Conservation (phyloP, 371 early-diverging fungal species). For the Actinomortierella wolfii region DNA sequence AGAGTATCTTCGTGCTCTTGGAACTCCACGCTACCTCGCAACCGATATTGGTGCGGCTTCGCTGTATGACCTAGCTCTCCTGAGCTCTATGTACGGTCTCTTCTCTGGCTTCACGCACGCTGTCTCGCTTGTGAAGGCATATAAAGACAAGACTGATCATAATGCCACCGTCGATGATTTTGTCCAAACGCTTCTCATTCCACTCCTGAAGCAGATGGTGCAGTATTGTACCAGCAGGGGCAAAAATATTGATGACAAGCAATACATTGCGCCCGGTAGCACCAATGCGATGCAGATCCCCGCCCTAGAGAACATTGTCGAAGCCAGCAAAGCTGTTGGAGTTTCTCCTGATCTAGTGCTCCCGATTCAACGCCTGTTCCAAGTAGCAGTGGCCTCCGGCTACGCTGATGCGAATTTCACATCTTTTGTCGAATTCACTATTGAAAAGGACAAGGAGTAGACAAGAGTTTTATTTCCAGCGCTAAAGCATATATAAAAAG, state of each 20-base stretch:
- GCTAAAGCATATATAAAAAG: too few species aligned
- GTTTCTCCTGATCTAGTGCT: conserved; percentile 7
- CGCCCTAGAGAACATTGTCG: conserved; percentile 9
- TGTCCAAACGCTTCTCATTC: conserved; percentile 6
- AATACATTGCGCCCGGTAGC: conserved; percentile 4
- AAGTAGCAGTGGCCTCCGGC: conserved; percentile 3
- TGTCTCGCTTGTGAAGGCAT: conserved; percentile 2
- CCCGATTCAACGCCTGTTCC: conserved; percentile 3
- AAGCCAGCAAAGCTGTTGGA: conserved; percentile 4
- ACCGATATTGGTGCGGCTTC: conserved; percentile 9
- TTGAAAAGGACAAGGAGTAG: too few species aligned
- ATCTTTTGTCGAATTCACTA: too few species aligned
- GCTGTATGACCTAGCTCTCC: conserved; percentile 6
- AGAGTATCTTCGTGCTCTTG: conserved; percentile 2
- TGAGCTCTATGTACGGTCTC: conserved; percentile 13
- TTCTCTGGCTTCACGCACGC: conserved; percentile 11
- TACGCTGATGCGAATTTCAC: too few species aligned
- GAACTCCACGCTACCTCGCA: conserved; percentile 2
- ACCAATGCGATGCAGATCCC: conserved; percentile 15
- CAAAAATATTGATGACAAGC: conserved; percentile 9
- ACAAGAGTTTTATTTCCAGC: too few species aligned
- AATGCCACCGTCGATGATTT: conserved; percentile 2
- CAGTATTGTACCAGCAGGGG: conserved; percentile 3
- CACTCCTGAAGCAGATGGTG: conserved; percentile 3
- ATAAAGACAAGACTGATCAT: too few species aligned